A percentile compares a stretch with the other conserved stretches of the same genome.
Evolutionary conservation across 495 filamentous ascomycete genomes (phyloP).

Genomic region (Penicilliopsis zonata): DNA sequence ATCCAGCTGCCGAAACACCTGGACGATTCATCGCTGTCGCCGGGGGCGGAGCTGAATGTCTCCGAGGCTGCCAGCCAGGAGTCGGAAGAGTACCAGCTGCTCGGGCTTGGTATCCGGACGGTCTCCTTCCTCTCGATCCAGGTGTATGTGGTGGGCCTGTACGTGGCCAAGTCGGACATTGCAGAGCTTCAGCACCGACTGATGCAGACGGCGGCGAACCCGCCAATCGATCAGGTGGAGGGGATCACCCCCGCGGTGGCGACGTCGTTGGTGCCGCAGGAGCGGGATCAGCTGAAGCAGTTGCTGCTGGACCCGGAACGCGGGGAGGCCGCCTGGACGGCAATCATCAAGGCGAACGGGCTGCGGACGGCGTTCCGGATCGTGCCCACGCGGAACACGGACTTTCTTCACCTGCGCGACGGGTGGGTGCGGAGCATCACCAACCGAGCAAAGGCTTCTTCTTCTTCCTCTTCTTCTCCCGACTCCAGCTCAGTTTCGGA

Average conservation of each 20-base stretch:
- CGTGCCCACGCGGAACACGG: constrained; percentile 76
- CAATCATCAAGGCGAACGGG: constrained; percentile 47
- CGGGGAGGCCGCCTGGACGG: constrained; percentile 60
- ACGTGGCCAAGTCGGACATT: constrained; percentile 72
- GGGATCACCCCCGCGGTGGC: constrained; percentile 49
- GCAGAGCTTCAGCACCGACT: constrained; percentile 41
- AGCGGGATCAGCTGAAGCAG: constrained; percentile 58
- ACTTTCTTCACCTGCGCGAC: constrained; percentile 84
- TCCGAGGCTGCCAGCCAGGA: constrained; percentile 4
- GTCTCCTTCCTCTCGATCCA: constrained; percentile 85
- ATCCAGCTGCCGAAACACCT: constrained; percentile 45
- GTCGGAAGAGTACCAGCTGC: constrained; percentile 66
- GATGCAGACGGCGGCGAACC: constrained; percentile 30
- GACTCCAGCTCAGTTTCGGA: constrained; percentile 16
- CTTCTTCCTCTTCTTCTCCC: constrained; percentile 8
- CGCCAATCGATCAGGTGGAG: constrained; percentile 31
- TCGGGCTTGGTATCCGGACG: constrained; percentile 77
- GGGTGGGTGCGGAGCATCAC: constrained; percentile 81
- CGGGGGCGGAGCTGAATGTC: constrained; percentile 22
- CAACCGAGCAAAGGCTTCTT: constrained; percentile 40
- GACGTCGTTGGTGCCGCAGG: constrained; percentile 66
- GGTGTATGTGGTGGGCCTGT: constrained; percentile 90
- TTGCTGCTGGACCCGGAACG: constrained; percentile 56
- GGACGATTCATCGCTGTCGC: constrained; percentile 11
- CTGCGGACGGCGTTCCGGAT: constrained; percentile 64